These are phyloP conservation scores for Diaporthe humulicola DNA, from an alignment of 2,329 filamentous ascomycete species.

Conservation along the genomic window DNA sequence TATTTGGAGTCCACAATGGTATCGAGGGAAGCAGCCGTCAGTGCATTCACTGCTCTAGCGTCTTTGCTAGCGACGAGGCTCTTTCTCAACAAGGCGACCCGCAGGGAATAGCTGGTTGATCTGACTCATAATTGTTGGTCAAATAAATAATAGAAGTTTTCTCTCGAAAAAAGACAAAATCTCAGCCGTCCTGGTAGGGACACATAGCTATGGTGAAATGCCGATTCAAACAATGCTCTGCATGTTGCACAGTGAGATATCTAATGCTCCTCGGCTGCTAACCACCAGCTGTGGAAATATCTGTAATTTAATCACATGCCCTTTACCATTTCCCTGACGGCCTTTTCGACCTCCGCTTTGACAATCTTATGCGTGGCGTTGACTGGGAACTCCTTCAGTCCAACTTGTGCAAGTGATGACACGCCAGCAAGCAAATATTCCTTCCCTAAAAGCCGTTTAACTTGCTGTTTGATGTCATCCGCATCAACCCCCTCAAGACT, in stretches of 20 bases:
- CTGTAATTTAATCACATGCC: not conserved
- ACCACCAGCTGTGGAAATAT: not conserved
- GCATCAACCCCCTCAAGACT: not conserved
- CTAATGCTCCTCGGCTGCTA: not conserved
- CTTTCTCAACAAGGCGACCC: too few relatives aligned
- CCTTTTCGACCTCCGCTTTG: not conserved
- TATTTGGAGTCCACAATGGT: not conserved
- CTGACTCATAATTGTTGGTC: too few relatives aligned
- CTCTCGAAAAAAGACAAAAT: too few relatives aligned
- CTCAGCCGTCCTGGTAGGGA: too few relatives aligned
- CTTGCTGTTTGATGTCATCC: not conserved
- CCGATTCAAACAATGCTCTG: too few relatives aligned
- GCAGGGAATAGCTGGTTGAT: too few relatives aligned
- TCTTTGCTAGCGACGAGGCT: too few relatives aligned
- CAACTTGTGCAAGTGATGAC: not conserved
- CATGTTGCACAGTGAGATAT: too few relatives aligned
- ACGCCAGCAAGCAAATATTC: not conserved
- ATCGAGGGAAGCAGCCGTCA: not conserved
- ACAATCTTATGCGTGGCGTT: not conserved
- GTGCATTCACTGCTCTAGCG: too few relatives aligned
- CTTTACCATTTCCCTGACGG: not conserved
- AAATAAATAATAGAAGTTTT: too few relatives aligned
- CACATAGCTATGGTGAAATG: too few relatives aligned
- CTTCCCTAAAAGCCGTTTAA: not conserved
- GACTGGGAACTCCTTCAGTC: not conserved